A percentile compares a stretch with the other conserved stretches of the same genome.
These are phyloP conservation scores for Setomelanomma holmii DNA, from an alignment of 2,329 filamentous ascomycete genomes.

Conservation along the genomic window DNA sequence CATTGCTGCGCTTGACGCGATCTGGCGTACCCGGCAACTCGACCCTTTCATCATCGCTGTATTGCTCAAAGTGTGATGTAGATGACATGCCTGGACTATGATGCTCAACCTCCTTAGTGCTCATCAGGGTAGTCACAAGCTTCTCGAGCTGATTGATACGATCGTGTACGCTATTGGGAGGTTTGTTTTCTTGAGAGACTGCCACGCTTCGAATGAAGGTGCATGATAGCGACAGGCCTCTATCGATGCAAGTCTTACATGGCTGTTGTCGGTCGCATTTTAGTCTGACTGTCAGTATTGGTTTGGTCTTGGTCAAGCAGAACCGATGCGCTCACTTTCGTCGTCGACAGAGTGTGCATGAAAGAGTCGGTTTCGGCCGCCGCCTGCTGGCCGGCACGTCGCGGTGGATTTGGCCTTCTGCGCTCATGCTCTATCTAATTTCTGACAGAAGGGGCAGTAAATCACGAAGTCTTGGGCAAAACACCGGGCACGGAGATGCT, in stretches of 20 bases:
- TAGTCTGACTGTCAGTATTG: slow-evolving; percentile 20
- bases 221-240: slow-evolving; percentile 45
- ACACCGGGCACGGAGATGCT: too few species aligned
- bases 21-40: slow-evolving; percentile 36
- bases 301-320: not conserved
- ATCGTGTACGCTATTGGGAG: slow-evolving; percentile 42
- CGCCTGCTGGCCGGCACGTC: slow-evolving; percentile 36
- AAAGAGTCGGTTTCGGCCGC: slow-evolving; percentile 41
- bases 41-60: slow-evolving; percentile 15
- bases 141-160: slow-evolving; percentile 47
- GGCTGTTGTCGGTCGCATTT: slow-evolving; percentile 48
- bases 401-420: slow-evolving; percentile 23
- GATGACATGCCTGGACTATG: slow-evolving; percentile 4
- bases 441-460: too few species aligned
- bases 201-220: slow-evolving; percentile 33
- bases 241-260: slow-evolving; percentile 46
- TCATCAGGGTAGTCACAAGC: slow-evolving; percentile 45
- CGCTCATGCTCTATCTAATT: slow-evolving; percentile 8
- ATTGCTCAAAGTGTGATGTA: slow-evolving; percentile 10
- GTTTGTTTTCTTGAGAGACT: slow-evolving; percentile 28
- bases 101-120: slow-evolving; percentile 22
- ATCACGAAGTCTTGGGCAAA: too few species aligned
- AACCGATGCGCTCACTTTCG: slow-evolving; percentile 27
- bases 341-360: slow-evolving; percentile 37
- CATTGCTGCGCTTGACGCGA: slow-evolving; percentile 35